A percentile compares a stretch with the other conserved stretches of the same genome.
Evolutionary conservation across 2,329 filamentous ascomycete genomes (phyloP).

Genomic region (Helminthosporium solani): DNA sequence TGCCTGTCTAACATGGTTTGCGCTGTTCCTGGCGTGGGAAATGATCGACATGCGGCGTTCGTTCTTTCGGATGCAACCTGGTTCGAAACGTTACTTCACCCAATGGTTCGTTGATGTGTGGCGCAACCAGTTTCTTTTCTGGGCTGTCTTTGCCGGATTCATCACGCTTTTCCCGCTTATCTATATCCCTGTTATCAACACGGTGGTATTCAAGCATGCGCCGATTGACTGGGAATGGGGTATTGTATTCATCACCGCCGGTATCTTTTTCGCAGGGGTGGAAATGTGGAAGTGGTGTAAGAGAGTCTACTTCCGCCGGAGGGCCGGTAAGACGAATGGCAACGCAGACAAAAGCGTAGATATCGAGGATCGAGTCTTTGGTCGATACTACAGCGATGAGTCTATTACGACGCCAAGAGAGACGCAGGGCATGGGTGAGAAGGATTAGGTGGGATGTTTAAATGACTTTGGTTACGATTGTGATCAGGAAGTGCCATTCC

Average conservation of each 20-base stretch:
- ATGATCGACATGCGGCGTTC: slow-evolving; percentile 70
- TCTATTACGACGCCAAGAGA: neutral
- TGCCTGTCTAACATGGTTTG: slow-evolving; percentile 73
- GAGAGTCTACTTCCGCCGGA: slow-evolving; percentile 45
- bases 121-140: slow-evolving; percentile 66
- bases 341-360: slow-evolving; percentile 14
- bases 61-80: slow-evolving; percentile 73
- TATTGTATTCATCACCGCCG: slow-evolving; percentile 61
- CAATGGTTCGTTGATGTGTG: slow-evolving; percentile 69
- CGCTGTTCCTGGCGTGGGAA: slow-evolving; percentile 76
- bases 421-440: neutral
- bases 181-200: slow-evolving; percentile 69
- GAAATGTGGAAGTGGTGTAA: slow-evolving; percentile 70
- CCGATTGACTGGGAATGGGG: slow-evolving; percentile 70
- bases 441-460: slow-evolving; percentile 1
- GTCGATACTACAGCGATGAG: slow-evolving; percentile 15
- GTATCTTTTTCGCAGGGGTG: slow-evolving; percentile 63
- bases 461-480: too few relatives aligned
- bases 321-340: slow-evolving; percentile 5
- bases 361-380: slow-evolving; percentile 20
- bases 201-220: slow-evolving; percentile 64
- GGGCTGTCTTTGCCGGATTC: slow-evolving; percentile 46
- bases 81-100: slow-evolving; percentile 53
- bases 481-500: too few relatives aligned
- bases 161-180: slow-evolving; percentile 48